phyloP scores from a whole-genome alignment of 2,329 filamentous ascomycete genomes.

The Stemphylium vesicarium region DNA sequence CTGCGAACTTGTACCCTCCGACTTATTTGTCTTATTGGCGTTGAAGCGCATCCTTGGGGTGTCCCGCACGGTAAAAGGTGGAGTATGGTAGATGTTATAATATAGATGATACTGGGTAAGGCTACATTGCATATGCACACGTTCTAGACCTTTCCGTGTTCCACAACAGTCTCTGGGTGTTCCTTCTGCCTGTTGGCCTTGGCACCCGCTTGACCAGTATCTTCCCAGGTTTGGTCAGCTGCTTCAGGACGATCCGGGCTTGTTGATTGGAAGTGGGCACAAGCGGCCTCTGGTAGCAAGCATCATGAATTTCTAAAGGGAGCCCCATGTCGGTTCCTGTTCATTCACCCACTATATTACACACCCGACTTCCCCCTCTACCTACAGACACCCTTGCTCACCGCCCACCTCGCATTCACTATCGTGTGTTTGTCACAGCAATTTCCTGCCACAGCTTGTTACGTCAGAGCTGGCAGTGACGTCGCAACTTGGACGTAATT shows the following conservation, averaged over 20 bases:
- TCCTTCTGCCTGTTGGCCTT: slow-evolving; percentile 8
- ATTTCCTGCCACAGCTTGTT: neutral
- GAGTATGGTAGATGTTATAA: slow-evolving; percentile 13
- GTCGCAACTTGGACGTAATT: neutral
- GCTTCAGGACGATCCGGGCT: neutral
- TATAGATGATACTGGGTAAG: slow-evolving; percentile 6
- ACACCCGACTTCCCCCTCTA: no score
- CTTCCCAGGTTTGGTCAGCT: neutral
- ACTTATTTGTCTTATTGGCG: slow-evolving; percentile 19
- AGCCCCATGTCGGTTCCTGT: no score
- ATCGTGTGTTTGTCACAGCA: no score
- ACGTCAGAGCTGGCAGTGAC: neutral
- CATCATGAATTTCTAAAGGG: neutral
- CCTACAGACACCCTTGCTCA: no score
- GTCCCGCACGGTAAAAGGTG: slow-evolving; percentile 10
- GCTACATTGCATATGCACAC: slow-evolving; percentile 3
- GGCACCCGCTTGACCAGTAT: neutral
- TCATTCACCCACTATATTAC: no score
- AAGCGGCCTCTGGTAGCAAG: neutral
- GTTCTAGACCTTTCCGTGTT: neutral
- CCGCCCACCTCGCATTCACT: no score
- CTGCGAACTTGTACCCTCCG: neutral
- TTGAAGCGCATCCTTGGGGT: slow-evolving; percentile 21
- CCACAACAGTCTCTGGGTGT: neutral
- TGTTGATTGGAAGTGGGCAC: neutral